Conservation (phyloP, 305 asterid genomes). For the Solanum hybrid region DNA sequence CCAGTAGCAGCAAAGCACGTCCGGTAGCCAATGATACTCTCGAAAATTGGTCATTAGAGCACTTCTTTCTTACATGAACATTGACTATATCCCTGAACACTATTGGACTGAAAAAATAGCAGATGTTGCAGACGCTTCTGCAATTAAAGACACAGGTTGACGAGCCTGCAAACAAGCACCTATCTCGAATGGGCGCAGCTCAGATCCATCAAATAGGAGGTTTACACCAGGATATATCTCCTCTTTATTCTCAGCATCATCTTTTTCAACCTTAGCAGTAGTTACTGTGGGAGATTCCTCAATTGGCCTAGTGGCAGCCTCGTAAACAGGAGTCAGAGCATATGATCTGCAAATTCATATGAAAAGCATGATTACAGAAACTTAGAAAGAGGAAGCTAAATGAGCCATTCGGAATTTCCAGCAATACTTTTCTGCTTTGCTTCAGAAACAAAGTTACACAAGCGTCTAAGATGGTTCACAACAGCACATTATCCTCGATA, state of each 20-base stretch:
- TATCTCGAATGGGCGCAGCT: slow-evolving; percentile 83
- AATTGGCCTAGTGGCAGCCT: slow-evolving; percentile 46
- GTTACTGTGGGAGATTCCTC: slow-evolving; percentile 57
- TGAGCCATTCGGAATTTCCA: background rate
- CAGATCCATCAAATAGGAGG: slow-evolving; percentile 88
- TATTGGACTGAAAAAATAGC: slow-evolving; percentile 49
- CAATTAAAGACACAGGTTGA: slow-evolving; percentile 77
- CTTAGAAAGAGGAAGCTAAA: background rate
- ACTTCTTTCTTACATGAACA: slow-evolving; percentile 1
- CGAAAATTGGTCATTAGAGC: background rate
- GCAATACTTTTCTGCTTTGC: background rate
- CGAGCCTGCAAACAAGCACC: slow-evolving; percentile 99
- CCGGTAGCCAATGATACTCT: slow-evolving; percentile 3
- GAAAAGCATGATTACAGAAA: slow-evolving; percentile 6
- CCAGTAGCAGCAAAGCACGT: slow-evolving; percentile 6
- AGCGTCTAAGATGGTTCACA: background rate
- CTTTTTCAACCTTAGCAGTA: slow-evolving; percentile 52
- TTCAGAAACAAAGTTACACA: background rate
- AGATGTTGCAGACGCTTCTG: slow-evolving; percentile 86
- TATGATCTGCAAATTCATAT: slow-evolving; percentile 64
- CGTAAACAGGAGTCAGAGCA: slow-evolving; percentile 60
- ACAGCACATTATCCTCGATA: background rate
- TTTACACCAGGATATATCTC: slow-evolving; percentile 85
- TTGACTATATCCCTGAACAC: background rate
- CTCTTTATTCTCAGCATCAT: slow-evolving; percentile 81